Evolutionary conservation across 192 early-diverging fungal genomes (phyloP).

Genomic region (Funneliformis geosporum): DNA sequence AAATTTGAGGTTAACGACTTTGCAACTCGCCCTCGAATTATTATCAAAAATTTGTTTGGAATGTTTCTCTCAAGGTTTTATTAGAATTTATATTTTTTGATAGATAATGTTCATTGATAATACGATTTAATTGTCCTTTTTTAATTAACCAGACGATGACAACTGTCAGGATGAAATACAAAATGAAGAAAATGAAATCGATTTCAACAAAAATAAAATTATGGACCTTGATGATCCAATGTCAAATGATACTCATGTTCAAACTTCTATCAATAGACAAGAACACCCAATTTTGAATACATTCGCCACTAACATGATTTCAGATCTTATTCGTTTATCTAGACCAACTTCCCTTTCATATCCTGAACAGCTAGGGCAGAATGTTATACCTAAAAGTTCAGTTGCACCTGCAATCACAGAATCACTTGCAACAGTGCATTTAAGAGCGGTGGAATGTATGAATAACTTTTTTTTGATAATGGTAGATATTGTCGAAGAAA

Average conservation of each 20-base stretch:
- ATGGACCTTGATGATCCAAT: constrained; percentile 46
- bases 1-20: constrained; percentile 57
- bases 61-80: constrained; percentile 48
- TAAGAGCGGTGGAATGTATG: constrained; percentile 69
- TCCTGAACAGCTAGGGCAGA: constrained; percentile 42
- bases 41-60: constrained; percentile 81
- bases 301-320: constrained; percentile 51
- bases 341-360: constrained; percentile 54
- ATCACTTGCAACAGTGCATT: constrained; percentile 59
- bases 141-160: constrained; percentile 38
- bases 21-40: constrained; percentile 79
- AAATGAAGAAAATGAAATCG: constrained; percentile 46
- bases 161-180: constrained; percentile 31
- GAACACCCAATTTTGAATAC: constrained; percentile 46
- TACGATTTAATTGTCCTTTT: neutral
- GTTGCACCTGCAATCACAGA: constrained; percentile 47
- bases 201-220: constrained; percentile 48
- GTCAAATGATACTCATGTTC: constrained; percentile 44
- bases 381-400: constrained; percentile 27
- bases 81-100: neutral
- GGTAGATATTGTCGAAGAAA: constrained; percentile 59
- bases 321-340: constrained; percentile 49
- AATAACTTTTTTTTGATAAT: constrained; percentile 79
- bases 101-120: neutral
- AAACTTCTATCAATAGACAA: constrained; percentile 36